These are phyloP conservation scores for Poronia punctata DNA, from an alignment of 495 filamentous ascomycete species.

Conservation along the genomic window DNA sequence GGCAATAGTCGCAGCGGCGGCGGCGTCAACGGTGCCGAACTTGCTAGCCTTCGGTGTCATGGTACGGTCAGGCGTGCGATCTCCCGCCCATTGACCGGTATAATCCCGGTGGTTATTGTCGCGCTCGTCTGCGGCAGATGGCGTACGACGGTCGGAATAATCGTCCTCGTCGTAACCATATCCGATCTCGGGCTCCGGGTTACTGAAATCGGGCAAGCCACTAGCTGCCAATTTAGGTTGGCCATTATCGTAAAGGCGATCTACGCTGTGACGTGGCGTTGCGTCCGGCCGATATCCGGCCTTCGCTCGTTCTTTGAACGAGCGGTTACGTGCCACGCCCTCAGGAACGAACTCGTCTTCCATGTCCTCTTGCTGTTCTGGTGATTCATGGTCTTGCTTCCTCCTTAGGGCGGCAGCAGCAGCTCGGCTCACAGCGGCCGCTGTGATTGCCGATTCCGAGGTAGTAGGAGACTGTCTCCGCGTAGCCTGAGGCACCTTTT, in stretches of 20 bases:
- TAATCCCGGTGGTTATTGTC: constrained; percentile 22
- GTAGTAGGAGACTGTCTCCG: constrained; percentile 39
- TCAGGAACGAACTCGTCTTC: constrained; percentile 22
- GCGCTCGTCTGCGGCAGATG: constrained; percentile 34
- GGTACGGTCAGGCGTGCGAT: constrained; percentile 34
- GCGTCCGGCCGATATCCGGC: constrained; percentile 43
- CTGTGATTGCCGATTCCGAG: constrained; percentile 46
- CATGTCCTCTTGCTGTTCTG: constrained; percentile 6
- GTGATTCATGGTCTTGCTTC: constrained; percentile 22
- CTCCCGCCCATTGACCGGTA: constrained; percentile 31
- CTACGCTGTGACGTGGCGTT: constrained; percentile 72
- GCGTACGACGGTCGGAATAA: constrained; percentile 17
- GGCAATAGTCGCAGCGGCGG: constrained; percentile 38
- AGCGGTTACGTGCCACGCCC: constrained; percentile 41
- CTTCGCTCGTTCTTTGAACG: constrained; percentile 50
- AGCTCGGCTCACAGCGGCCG: constrained; percentile 41
- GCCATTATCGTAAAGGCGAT: constrained; percentile 55
- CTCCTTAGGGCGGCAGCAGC: constrained; percentile 40
- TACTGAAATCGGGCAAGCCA: constrained; percentile 51
- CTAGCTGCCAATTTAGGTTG: constrained; percentile 53
- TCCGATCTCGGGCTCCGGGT: constrained; percentile 64
- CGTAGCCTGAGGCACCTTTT: constrained; percentile 38
- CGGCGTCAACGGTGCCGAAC: constrained; percentile 31
- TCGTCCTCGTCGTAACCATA: constrained; percentile 53
- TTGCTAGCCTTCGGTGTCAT: constrained; percentile 27